phyloP scores from a whole-genome alignment of 2,329 filamentous ascomycete genomes.

The Alternaria brassicicola region DNA sequence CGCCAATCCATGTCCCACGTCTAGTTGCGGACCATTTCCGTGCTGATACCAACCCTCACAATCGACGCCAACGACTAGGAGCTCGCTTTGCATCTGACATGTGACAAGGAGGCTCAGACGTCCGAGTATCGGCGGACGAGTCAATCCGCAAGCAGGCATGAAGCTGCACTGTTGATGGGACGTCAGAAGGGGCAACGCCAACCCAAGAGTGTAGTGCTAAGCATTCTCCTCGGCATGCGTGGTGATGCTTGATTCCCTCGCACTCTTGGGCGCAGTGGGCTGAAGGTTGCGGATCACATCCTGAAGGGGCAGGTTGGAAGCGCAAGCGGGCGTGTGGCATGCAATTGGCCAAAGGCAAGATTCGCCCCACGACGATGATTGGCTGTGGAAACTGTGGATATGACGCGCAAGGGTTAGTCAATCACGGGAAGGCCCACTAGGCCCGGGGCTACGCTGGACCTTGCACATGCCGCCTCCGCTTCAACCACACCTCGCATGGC shows the following conservation, averaged over 20 bases:
- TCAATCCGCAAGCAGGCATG: background rate
- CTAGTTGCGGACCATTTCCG: background rate
- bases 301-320: constrained; percentile 22
- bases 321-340: constrained; percentile 4
- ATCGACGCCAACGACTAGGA: background rate
- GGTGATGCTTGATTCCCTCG: constrained; percentile 15
- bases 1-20: constrained; percentile 1
- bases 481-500: constrained; percentile 10
- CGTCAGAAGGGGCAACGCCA: background rate
- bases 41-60: background rate
- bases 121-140: background rate
- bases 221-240: constrained; percentile 16
- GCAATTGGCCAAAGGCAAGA: constrained; percentile 10
- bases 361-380: background rate
- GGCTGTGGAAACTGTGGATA: background rate
- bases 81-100: background rate
- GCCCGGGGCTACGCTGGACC: constrained; percentile 1
- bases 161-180: background rate
- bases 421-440: constrained; percentile 12
- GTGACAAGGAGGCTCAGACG: background rate
- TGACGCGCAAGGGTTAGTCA: background rate
- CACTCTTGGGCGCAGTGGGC: background rate
- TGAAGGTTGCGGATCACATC: constrained; percentile 3
- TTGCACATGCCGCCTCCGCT: background rate
- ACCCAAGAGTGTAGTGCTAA: constrained; percentile 3